A percentile compares a stretch with the other conserved stretches of the same genome.
Evolutionary conservation across 495 filamentous ascomycete genomes (phyloP).

Genomic region (Penicillium taxi): DNA sequence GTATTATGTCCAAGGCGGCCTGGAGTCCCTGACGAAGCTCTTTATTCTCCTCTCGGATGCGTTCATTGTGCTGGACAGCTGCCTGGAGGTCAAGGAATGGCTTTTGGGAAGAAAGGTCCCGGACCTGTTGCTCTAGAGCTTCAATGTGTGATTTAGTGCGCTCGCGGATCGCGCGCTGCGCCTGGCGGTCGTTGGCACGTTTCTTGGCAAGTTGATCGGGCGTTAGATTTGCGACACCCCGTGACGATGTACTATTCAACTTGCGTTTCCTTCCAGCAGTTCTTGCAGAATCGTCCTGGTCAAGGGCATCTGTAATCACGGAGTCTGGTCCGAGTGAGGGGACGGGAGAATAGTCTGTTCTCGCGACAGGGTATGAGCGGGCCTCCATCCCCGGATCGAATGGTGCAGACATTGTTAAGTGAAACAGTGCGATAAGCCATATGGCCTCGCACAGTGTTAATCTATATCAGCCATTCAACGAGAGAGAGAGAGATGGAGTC

Average conservation of each 20-base stretch:
- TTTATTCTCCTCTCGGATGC: slow-evolving; percentile 60
- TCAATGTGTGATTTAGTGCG: slow-evolving; percentile 79
- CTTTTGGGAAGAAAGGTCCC: slow-evolving; percentile 64
- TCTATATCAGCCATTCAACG: slow-evolving; percentile 26
- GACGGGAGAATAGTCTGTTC: slow-evolving; percentile 27
- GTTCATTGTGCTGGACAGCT: slow-evolving; percentile 59
- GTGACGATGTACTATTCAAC: slow-evolving; percentile 45
- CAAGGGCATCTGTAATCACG: slow-evolving; percentile 10
- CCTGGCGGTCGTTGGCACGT: slow-evolving; percentile 81
- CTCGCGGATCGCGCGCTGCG: slow-evolving; percentile 77
- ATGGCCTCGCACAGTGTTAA: slow-evolving; percentile 32
- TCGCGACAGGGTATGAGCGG: slow-evolving; percentile 17
- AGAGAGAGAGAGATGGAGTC: background rate
- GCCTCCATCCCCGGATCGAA: slow-evolving; percentile 12
- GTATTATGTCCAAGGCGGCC: slow-evolving; percentile 53
- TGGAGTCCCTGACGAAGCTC: slow-evolving; percentile 57
- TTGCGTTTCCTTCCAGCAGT: slow-evolving; percentile 41
- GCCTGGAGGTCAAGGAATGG: slow-evolving; percentile 72
- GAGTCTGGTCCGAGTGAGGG: slow-evolving; percentile 24
- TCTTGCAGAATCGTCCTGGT: slow-evolving; percentile 13
- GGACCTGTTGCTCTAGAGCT: slow-evolving; percentile 60
- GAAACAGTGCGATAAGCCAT: slow-evolving; percentile 32
- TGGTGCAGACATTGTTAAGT: slow-evolving; percentile 24
- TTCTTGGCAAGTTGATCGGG: slow-evolving; percentile 70
- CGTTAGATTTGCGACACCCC: slow-evolving; percentile 65